Conservation (phyloP, 176 grass and related monocot species). For the Ananas comosus region DNA sequence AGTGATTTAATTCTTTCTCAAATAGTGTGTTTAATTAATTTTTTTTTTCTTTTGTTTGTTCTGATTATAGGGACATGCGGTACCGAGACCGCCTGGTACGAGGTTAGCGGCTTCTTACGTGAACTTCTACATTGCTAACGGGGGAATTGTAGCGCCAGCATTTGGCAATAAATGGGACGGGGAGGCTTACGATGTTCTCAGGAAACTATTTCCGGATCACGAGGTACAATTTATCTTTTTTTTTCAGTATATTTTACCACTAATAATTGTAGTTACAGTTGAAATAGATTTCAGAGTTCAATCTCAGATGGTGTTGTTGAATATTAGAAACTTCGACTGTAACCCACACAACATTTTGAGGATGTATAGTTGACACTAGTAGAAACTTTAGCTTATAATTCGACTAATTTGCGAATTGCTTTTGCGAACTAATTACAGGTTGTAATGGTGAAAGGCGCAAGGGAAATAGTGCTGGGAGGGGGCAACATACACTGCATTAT, state of each 20-base stretch:
- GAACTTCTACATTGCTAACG: conserved; percentile 78
- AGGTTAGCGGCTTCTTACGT: conserved; percentile 83
- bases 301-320: too few relatives aligned
- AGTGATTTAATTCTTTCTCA: too few relatives aligned
- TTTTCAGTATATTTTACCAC: too few relatives aligned
- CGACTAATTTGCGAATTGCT: neutral
- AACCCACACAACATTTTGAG: too few relatives aligned
- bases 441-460: conserved; percentile 67
- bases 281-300: too few relatives aligned
- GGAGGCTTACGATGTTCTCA: conserved; percentile 41
- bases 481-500: conserved; percentile 95
- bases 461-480: conserved; percentile 81
- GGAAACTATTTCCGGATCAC: conserved; percentile 46
- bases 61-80: conserved; percentile 43
- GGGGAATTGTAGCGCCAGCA: conserved; percentile 59
- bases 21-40: too few relatives aligned
- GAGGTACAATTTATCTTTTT: conserved; percentile 32
- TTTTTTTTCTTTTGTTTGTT: conserved; percentile 2
- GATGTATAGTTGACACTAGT: neutral
- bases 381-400: neutral
- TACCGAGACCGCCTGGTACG: conserved; percentile 44
- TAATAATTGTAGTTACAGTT: too few relatives aligned
- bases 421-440: conserved; percentile 25
- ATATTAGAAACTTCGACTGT: too few relatives aligned
- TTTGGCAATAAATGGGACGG: conserved; percentile 69